Percentiles rank a stretch among this genome's conserved stretches.
Conservation (phyloP, 75 land plant species). For the Selaginella moellendorffii region DNA sequence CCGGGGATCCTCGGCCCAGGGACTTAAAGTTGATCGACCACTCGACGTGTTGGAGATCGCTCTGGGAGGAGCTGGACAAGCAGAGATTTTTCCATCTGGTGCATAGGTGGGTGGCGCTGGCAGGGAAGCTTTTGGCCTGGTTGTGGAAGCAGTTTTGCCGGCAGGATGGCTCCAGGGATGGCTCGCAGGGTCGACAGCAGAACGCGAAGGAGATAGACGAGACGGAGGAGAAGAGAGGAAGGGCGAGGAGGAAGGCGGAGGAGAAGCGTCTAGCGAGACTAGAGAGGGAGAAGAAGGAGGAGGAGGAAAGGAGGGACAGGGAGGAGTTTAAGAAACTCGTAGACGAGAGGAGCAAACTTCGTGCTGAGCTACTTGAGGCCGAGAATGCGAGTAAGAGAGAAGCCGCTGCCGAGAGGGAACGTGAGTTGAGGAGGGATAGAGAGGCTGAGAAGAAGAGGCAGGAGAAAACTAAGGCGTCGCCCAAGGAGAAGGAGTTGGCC, state of each 20-base stretch:
- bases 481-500: constrained; percentile 38
- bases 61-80: constrained; percentile 9
- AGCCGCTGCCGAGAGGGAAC: constrained; percentile 29
- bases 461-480: constrained; percentile 56
- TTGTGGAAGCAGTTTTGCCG: constrained; percentile 45
- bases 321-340: constrained; percentile 83
- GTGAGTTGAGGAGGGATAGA: constrained; percentile 41
- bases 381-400: constrained; percentile 39
- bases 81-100: neutral
- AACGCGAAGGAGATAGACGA: constrained; percentile 43
- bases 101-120: constrained; percentile 5
- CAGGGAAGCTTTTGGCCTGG: constrained; percentile 25
- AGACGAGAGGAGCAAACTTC: constrained; percentile 65
- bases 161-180: constrained; percentile 32
- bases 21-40: constrained; percentile 10
- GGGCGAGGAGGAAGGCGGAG: constrained; percentile 78
- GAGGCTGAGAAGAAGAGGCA: constrained; percentile 48
- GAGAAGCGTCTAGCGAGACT: constrained; percentile 85
- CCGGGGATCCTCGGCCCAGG: constrained; percentile 20
- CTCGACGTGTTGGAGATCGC: constrained; percentile 12
- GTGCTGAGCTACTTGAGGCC: constrained; percentile 59
- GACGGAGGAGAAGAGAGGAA: constrained; percentile 44
- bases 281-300: constrained; percentile 77
- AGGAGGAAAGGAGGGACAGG: constrained; percentile 82
- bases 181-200: constrained; percentile 20